Base-by-base conservation (phyloP, 2,329 filamentous ascomycete genomes). In the Calonectria pseudoturangicola region DNA sequence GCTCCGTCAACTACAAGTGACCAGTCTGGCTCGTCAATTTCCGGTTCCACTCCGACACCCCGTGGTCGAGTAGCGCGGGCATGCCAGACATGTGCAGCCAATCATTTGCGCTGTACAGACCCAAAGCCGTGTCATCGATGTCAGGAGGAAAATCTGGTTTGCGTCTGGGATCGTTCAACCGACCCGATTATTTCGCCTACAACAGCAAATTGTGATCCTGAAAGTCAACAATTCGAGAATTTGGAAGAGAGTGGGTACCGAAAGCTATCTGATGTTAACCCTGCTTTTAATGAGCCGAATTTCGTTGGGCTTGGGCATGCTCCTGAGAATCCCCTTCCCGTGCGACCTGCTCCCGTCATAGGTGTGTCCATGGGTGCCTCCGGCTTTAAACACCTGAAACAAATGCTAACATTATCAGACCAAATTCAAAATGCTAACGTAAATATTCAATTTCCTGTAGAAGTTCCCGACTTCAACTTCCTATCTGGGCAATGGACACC, bases 91-190 rank as follows among this genome's bases (percentile, higher is more conserved):
- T 65, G 62, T 27, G 62, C 62, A 8, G 13, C 41, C 30, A 48
- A 65, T 65, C 62, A 65, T 21, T 33, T 65, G 41, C 41, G 62
- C 4, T 65, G 62, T 27, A 50, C 41, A 18, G 62, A 65, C 33
- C 41, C 43, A 21, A 65, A 65, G 25, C 62, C 62, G 21, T 65
- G 62, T 9, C 36, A 15, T 3, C 41, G 62, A 8, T 65, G 62
- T 21, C n/a, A 36, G 27, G 25, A 47, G 3, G 45, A 65, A 15
- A 65, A 50, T 15, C n/a, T 65, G 12, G 15, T 25, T 25, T 65
- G 62, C 25, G 43, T 65, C 13, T 65, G 62, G 62, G 62, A 58
- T 41, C 54, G 54, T 2, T 58, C 33, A 9, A 39, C 54, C 4
- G 54, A 58, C 13, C n/a, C 33, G 3, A 21, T 58, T 4, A 27